A percentile compares a stretch with the other conserved stretches of the same genome.
These are phyloP conservation scores for Salix koriyanagi DNA, from an alignment of 345 rosid genomes.

Conservation along the genomic window DNA sequence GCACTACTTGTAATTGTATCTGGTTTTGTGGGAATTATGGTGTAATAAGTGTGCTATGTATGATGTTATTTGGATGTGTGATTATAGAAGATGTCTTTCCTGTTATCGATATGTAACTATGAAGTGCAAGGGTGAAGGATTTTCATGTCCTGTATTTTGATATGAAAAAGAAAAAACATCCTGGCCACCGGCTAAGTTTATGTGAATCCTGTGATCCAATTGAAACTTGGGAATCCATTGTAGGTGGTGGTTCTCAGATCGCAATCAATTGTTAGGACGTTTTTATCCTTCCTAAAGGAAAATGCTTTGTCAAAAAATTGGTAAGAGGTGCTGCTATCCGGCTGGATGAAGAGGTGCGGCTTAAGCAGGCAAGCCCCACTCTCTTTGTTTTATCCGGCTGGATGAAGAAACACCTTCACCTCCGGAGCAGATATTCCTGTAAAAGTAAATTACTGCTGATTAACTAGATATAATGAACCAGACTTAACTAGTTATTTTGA, in stretches of 20 bases:
- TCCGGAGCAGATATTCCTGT: too few species aligned
- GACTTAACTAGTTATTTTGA: not conserved
- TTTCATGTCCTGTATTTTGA: not conserved
- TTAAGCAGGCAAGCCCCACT: too few species aligned
- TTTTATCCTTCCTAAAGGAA: not conserved
- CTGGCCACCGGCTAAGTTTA: not conserved
- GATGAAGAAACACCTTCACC: too few species aligned
- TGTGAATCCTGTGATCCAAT: not conserved
- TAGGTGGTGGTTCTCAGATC: not conserved
- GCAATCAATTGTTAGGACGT: not conserved
- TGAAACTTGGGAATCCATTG: not conserved
- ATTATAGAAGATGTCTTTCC: too few species aligned
- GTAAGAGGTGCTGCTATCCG: too few species aligned
- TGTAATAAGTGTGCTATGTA: not conserved
- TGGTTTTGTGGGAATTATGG: not conserved
- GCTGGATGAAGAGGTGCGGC: too few species aligned
- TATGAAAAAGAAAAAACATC: not conserved
- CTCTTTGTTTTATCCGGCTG: too few species aligned
- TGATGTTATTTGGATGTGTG: not conserved
- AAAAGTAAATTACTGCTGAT: too few species aligned
- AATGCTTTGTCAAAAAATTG: not conserved
- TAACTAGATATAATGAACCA: too few species aligned
- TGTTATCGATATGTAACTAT: too few species aligned
- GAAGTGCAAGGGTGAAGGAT: not conserved
- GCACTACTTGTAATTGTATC: not conserved